Percentiles rank a stretch among this genome's conserved stretches.
phyloP scores from a whole-genome alignment of 345 rosid species.

The Alliaria petiolata region DNA sequence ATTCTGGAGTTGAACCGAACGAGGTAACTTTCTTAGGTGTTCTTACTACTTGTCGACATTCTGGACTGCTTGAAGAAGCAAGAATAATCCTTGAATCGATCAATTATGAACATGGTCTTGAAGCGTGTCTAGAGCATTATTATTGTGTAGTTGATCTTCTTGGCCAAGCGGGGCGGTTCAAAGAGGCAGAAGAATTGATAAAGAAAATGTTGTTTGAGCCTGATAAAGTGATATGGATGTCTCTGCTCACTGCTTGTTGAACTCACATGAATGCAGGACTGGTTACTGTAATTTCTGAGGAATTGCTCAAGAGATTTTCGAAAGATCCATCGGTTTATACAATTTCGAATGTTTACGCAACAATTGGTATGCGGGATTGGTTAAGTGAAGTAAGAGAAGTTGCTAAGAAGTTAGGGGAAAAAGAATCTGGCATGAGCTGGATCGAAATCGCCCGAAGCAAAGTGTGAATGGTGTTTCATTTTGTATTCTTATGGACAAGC shows the following conservation, averaged over 20 bases:
- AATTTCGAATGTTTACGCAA: conserved; percentile 62
- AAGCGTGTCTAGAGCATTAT: conserved; percentile 62
- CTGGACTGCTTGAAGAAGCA: conserved; percentile 58
- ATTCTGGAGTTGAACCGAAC: conserved; percentile 55
- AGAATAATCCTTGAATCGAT: conserved; percentile 44
- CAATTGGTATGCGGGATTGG: conserved; percentile 60
- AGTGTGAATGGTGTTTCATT: background rate
- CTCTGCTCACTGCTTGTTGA: conserved; percentile 63
- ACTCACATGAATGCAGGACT: conserved; percentile 46
- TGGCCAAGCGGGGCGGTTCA: conserved; percentile 56
- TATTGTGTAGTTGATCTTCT: conserved; percentile 71
- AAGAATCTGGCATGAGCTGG: conserved; percentile 67
- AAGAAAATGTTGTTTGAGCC: conserved; percentile 56
- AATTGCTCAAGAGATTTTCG: conserved; percentile 36
- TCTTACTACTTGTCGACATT: conserved; percentile 70
- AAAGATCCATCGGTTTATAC: conserved; percentile 59
- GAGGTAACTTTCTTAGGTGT: conserved; percentile 66
- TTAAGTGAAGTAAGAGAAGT: conserved; percentile 53
- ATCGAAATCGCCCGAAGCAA: conserved; percentile 34
- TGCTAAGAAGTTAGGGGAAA: conserved; percentile 44
- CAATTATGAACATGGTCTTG: conserved; percentile 45
- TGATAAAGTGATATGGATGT: conserved; percentile 63
- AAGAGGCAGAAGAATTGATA: conserved; percentile 49
- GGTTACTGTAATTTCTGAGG: conserved; percentile 38
- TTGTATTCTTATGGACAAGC: background rate